Conservation (phyloP, 257 asterid genomes). For the Cordia subcordata region DNA sequence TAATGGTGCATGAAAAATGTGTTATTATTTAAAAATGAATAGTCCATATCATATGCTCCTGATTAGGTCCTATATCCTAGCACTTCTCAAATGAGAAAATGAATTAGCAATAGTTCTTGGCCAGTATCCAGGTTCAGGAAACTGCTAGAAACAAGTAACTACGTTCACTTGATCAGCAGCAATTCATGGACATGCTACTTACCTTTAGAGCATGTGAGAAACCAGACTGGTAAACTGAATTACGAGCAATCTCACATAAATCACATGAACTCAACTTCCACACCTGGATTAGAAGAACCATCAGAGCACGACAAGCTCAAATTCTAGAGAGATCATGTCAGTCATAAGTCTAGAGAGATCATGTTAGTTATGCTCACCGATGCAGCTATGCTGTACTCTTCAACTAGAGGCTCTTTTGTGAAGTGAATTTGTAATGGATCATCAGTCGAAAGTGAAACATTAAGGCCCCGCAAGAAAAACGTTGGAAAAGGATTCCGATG, state of each 20-base stretch:
- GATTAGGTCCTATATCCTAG: no score
- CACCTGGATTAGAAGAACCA: constrained; percentile 41
- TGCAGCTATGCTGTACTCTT: constrained; percentile 98
- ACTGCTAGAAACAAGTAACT: no score
- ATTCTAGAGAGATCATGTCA: not conserved
- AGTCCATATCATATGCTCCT: no score
- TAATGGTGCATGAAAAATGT: no score
- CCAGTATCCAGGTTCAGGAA: no score
- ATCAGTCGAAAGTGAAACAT: constrained; percentile 92
- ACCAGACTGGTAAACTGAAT: constrained; percentile 94
- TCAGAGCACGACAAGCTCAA: constrained; percentile 3
- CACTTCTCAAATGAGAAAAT: not conserved
- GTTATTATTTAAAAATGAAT: not conserved
- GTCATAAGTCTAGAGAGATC: not conserved
- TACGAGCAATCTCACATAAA: constrained; percentile 95
- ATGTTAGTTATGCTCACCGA: constrained; percentile 50
- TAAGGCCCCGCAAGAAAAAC: constrained; percentile 92
- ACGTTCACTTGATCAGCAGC: not conserved
- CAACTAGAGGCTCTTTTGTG: constrained; percentile 96
- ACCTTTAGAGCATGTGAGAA: constrained; percentile 92
- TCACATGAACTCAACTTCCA: constrained; percentile 96
- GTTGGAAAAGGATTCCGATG: constrained; percentile 94
- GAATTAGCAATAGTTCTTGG: not conserved
- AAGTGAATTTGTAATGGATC: constrained; percentile 97
- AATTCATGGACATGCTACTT: constrained; percentile 10